These are phyloP conservation scores for Ustilago cynodontis DNA, from an alignment of 1,284 basidiomycete species.

Conservation along the genomic window DNA sequence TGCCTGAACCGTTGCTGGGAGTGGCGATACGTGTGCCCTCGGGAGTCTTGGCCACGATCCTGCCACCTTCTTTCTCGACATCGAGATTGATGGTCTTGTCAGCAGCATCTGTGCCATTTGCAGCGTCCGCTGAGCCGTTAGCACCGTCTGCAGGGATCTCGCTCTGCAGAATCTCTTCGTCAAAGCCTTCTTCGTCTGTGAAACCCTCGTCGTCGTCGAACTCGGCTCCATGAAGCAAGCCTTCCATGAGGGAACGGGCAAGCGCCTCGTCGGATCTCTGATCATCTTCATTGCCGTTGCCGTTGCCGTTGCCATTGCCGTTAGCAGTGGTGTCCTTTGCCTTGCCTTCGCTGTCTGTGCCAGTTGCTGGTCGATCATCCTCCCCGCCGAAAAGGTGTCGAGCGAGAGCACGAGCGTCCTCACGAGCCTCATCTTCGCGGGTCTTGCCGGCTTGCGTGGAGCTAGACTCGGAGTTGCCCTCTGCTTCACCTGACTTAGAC, in stretches of 20 bases:
- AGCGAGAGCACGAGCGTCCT: slow-evolving; percentile 38
- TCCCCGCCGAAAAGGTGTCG: slow-evolving; percentile 39
- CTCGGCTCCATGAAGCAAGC: slow-evolving; percentile 53
- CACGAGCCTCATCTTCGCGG: slow-evolving; percentile 25
- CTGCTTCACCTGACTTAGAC: slow-evolving; percentile 9
- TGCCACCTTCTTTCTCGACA: slow-evolving; percentile 70
- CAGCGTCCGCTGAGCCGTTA: slow-evolving; percentile 11
- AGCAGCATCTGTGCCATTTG: slow-evolving; percentile 26
- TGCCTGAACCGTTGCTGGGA: slow-evolving; percentile 74
- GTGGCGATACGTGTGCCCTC: slow-evolving; percentile 94
- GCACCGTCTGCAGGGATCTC: slow-evolving; percentile 50
- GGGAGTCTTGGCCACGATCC: slow-evolving; percentile 93
- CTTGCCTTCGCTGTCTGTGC: slow-evolving; percentile 31
- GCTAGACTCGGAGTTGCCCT: slow-evolving; percentile 6
- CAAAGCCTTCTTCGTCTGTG: slow-evolving; percentile 60
- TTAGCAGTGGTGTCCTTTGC: slow-evolving; percentile 11
- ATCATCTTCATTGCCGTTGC: slow-evolving; percentile 16
- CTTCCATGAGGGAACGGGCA: slow-evolving; percentile 58
- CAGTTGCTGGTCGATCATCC: slow-evolving; percentile 10
- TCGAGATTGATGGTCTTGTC: slow-evolving; percentile 64
- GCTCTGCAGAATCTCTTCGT: slow-evolving; percentile 60
- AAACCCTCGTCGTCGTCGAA: slow-evolving; percentile 59
- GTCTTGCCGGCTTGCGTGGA: slow-evolving; percentile 16
- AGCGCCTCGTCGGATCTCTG: slow-evolving; percentile 51
- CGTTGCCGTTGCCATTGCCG: slow-evolving; percentile 3